Conservation (phyloP, 2,329 filamentous ascomycete genomes). For the Ophiostoma sp. region DNA sequence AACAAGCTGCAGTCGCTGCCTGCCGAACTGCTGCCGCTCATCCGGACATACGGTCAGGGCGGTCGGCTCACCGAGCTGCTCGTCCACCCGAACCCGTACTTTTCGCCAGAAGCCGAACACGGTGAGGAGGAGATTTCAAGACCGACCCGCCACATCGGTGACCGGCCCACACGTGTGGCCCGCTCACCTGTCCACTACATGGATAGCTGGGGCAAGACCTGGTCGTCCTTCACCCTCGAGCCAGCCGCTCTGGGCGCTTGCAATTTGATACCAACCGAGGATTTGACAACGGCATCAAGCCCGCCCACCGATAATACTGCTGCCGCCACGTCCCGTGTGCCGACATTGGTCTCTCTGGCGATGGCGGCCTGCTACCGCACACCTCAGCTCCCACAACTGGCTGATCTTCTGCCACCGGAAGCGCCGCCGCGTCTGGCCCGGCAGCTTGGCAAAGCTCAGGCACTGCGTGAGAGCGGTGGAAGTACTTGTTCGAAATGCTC, state of each 20-base stretch:
- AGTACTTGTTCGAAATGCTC: conserved; percentile 54
- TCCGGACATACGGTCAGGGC: conserved; percentile 39
- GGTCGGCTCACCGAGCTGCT: conserved; percentile 53
- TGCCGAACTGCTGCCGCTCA: conserved; percentile 60
- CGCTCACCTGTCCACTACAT: conserved; percentile 30
- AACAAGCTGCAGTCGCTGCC: conserved; percentile 64
- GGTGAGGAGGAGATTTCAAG: background rate
- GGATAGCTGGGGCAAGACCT: conserved; percentile 27
- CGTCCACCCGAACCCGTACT: conserved; percentile 64
- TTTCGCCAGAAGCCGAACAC: conserved; percentile 36
- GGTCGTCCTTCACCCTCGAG: conserved; percentile 19
- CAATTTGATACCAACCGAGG: conserved; percentile 27
- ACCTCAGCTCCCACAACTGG: conserved; percentile 45
- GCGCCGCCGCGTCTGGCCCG: conserved; percentile 42
- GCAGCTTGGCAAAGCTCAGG: conserved; percentile 43
- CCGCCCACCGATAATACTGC: background rate
- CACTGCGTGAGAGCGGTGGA: conserved; percentile 50
- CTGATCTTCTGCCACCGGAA: conserved; percentile 45
- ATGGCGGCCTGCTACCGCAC: conserved; percentile 49
- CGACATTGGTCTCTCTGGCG: conserved; percentile 54
- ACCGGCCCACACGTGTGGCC: conserved; percentile 13
- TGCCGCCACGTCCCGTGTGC: conserved; percentile 37
- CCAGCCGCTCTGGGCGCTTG: background rate
- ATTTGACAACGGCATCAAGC: background rate
- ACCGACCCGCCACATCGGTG: background rate